Percentiles rank a stretch among this genome's conserved stretches.
phyloP scores from a whole-genome alignment of 345 rosid genomes.

The Euphorbia tirucalli region DNA sequence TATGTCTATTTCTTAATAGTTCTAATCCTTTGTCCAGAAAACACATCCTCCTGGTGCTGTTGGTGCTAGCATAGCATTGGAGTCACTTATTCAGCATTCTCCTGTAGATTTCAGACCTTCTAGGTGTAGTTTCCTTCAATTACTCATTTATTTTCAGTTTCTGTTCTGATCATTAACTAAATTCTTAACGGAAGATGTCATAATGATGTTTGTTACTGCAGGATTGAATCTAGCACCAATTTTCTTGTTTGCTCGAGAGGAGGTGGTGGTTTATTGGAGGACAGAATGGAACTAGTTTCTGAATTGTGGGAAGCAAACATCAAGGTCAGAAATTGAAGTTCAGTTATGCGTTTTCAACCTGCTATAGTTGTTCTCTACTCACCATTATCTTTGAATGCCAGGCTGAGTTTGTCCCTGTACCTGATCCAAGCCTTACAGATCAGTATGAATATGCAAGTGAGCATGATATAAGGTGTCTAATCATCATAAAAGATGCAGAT shows the following conservation, averaged over 20 bases:
- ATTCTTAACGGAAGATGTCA: background rate
- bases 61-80: conserved; percentile 85
- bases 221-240: conserved; percentile 59
- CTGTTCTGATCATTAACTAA: conserved; percentile 9
- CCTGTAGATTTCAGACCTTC: conserved; percentile 59
- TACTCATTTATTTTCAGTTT: background rate
- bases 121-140: conserved; percentile 43
- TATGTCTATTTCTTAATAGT: background rate
- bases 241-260: conserved; percentile 96
- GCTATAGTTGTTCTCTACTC: conserved; percentile 19
- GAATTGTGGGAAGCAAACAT: conserved; percentile 85
- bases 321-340: conserved; percentile 50
- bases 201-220: conserved; percentile 25
- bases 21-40: conserved; percentile 44
- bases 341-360: background rate
- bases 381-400: conserved; percentile 28
- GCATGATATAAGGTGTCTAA: conserved; percentile 82
- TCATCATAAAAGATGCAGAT: conserved; percentile 74
- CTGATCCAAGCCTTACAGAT: conserved; percentile 96
- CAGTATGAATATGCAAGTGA: conserved; percentile 96
- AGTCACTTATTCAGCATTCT: conserved; percentile 69
- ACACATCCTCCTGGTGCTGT: conserved; percentile 83
- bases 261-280: conserved; percentile 87
- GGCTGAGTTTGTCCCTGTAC: conserved; percentile 84
- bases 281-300: conserved; percentile 90